Evolutionary conservation across 306 rosid species (phyloP), one percentile per base, ranked within the genome.

Genomic region (Glycine tomentella): DNA sequence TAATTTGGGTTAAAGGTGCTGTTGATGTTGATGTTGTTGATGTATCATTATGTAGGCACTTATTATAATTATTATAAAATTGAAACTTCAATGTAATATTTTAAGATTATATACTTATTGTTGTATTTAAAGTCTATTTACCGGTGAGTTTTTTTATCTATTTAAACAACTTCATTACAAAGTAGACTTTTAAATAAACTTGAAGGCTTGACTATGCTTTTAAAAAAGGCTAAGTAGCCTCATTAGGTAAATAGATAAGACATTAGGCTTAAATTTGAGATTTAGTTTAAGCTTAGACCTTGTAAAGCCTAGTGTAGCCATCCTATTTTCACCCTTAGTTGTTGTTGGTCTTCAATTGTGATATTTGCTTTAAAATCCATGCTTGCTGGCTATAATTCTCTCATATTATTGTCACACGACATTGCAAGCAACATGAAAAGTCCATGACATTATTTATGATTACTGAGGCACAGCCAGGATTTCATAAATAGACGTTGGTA

Each of bases 311-410:
- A 55, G 31, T 25, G 38, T 20, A 59, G 38, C 8, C 34, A 59
- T 38, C 33, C 65, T 59, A 59, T 59, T 59, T 25, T 25, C 38
- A 59, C 14, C 13, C 31, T 36, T 64, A 31, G 56, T 69, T 69
- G 40, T 6, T 45, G 55, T 20, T 55, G 56, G 63, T 34, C 45
- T 49, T 50, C 63, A 36, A 49, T 6, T 59, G 16, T 34, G 72
- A 76, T 38, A 20, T 65, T 48, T 69, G 68, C 58, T 82, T 16
- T 62, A 36, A 36, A 65, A 75, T 67, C 49, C 45, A 0, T 48
- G 63, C 25, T 34, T 48, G 63, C 25, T 34, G 13, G n/a, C 5
- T 38, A 10, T 70, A 61, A 49, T 16, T 40, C 72, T 31, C 17
- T 64, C 73, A 49, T 49, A 8, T 77, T 7, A 16, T 77, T 16